A percentile compares a stretch with the other conserved stretches of the same genome.
Conservation (phyloP, 2,329 filamentous ascomycete species). For the Aspergillus sp. region DNA sequence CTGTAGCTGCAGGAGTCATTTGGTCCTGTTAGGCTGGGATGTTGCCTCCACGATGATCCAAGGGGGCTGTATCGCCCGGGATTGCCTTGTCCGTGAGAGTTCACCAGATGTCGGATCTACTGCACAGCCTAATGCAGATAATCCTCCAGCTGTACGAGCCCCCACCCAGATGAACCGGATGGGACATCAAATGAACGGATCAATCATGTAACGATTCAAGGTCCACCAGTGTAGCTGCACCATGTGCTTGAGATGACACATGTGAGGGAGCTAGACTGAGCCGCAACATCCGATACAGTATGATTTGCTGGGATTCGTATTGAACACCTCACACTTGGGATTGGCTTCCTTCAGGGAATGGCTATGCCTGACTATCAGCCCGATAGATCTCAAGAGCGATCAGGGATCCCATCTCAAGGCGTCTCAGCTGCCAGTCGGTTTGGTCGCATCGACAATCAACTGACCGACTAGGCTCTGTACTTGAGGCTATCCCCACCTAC, state of each 20-base stretch:
- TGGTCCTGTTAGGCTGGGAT: neutral
- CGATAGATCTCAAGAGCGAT: neutral
- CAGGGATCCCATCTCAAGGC: neutral
- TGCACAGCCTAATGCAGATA: constrained; percentile 3
- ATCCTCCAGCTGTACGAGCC: constrained; percentile 5
- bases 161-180: neutral
- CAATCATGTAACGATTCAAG: neutral
- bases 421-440: neutral
- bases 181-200: neutral
- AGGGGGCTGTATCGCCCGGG: neutral
- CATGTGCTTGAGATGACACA: neutral
- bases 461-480: neutral
- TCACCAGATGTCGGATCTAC: constrained; percentile 2
- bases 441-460: neutral
- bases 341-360: neutral
- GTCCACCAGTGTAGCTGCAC: neutral
- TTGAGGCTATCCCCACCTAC: neutral
- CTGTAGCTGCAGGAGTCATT: neutral
- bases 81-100: neutral
- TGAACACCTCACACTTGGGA: neutral
- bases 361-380: neutral
- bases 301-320: neutral
- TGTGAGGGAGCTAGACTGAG: neutral
- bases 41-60: neutral
- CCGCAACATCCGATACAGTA: neutral